Evolutionary conservation across 352 stramenopile genomes (phyloP).

Genomic region (Pythium angustatum): DNA sequence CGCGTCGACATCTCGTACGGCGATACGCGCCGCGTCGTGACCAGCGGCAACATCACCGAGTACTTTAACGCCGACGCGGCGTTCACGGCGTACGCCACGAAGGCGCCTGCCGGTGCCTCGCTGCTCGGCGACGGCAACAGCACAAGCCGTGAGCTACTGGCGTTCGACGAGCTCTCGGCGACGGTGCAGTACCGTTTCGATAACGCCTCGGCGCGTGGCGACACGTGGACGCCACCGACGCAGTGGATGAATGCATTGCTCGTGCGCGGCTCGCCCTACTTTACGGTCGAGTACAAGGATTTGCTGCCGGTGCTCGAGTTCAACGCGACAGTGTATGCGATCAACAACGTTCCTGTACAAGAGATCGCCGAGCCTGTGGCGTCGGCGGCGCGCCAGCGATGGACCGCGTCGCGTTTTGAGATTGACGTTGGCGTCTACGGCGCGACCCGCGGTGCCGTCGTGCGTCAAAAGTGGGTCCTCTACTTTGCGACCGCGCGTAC

Average conservation of each 20-base stretch:
- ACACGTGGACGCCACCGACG: slow-evolving; percentile 19
- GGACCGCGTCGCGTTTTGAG: slow-evolving; percentile 63
- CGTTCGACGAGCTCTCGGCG: slow-evolving; percentile 70
- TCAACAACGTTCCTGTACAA: slow-evolving; percentile 56
- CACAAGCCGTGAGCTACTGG: slow-evolving; percentile 56
- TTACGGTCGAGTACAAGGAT: slow-evolving; percentile 78
- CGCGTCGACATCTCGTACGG: slow-evolving; percentile 84
- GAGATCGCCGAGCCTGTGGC: slow-evolving; percentile 24
- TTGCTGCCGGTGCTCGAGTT: slow-evolving; percentile 72
- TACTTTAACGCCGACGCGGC: slow-evolving; percentile 82
- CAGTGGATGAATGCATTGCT: slow-evolving; percentile 58
- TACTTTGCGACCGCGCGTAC: slow-evolving; percentile 73
- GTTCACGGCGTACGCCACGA: slow-evolving; percentile 52
- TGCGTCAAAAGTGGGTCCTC: slow-evolving; percentile 65
- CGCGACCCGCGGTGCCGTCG: slow-evolving; percentile 28
- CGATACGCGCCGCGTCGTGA: slow-evolving; percentile 70
- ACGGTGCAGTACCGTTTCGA: slow-evolving; percentile 63
- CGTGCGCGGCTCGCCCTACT: slow-evolving; percentile 72
- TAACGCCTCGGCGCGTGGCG: slow-evolving; percentile 24
- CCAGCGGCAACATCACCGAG: slow-evolving; percentile 59
- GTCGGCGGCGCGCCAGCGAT: slow-evolving; percentile 42
- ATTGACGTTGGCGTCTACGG: slow-evolving; percentile 70
- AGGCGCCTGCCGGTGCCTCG: slow-evolving; percentile 11
- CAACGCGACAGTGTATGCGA: slow-evolving; percentile 54
- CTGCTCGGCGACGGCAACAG: slow-evolving; percentile 69